Base-by-base conservation (phyloP, 495 filamentous ascomycete species). In the Neurospora sp. region DNA sequence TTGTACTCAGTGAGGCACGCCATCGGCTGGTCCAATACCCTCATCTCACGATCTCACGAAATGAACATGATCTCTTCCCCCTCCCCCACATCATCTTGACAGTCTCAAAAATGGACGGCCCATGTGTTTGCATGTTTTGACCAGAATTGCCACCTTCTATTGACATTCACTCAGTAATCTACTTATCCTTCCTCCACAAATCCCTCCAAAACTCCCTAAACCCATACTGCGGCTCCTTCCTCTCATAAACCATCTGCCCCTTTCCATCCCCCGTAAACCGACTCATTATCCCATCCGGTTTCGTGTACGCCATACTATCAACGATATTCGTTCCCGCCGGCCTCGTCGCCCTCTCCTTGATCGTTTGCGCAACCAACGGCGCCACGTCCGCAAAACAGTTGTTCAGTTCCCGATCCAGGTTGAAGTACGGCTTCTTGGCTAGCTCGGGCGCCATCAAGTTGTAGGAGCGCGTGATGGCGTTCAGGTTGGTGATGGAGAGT, bases 391-490 rank as follows among this genome's bases (percentile, higher is more conserved):
- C 91, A 79, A 90, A 99, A 77, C 93, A 97, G 10, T 86, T 85
- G 31, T 85, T 86, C 13, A 99, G 84, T 79, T 99, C 96, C 42
- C 96, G 90, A 37, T 93, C 90, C 3, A 98, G 88, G 34, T 85
- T 90, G 79, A 93, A 92, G 77, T 98, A 98, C 2, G 96, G 93
- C 82, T 98, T 98, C 80, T 95, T 96, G 15, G 94, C 95, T 0
- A 97, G 87, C 39, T 92, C 89, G 0, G 96, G 96, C 0, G 96
- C 96, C 88, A 96, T 93, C 1, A 99, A 89, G 74, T 99, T 99
- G 84, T 99, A 99, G 8, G 92, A 92, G 24, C 96, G 89, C 17
- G 94, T 91, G 21, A 95, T 86, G 37, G 79, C 79, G 81, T 98
- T 99, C 71, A 99, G 87, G 69, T 92, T 88, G 70, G 87, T 86